Evolutionary conservation across 176 grass and related monocot species (phyloP), one percentile per base, ranked within the genome.

Genomic region (Oryza nivara): DNA sequence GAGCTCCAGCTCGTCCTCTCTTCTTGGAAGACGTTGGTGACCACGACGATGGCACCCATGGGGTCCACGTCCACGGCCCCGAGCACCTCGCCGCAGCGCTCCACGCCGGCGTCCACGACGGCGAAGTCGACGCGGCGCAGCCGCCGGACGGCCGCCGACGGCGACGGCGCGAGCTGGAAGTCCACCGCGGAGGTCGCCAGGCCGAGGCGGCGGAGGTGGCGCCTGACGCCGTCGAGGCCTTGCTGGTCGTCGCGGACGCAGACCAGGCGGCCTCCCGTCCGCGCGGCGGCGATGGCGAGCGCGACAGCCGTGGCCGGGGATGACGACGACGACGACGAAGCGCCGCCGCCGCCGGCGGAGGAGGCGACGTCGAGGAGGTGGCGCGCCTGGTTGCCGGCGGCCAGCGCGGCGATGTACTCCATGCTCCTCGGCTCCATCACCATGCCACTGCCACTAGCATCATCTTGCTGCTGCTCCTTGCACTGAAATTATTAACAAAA

Each of bases 381-480:
- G 2, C 45, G 78, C 2, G 86, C 72, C 15, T 56, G 78, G 65
- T 72, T 82, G 45, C 86, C 86, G n/a, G 86, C 79, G 1, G 86
- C 86, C 7, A 88, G 71, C 30, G 86, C 86, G n/a, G 86, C 70
- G 66, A 88, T 70, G 72, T 63, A 88, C 66, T 88, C 86, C 86
- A 82, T 77, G 73, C 78, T 70, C 79, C 35, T 47, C 7, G 86
- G 80, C 35, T 82, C 80, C 48, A 76, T 35, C 4, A 44, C 7
- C 28, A 1, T 19, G 67, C 67, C 19, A 7, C 26, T 69, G 16
- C 16, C 15, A 17, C 1, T 19, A 17, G 0, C 52, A 19, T 56
- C 16, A 17, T 56, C 52, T 5, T 56, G 4, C 14, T 56, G 4
- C 14, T 56, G 52, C 52, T 56, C 16, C 52, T 56, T 56, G 52